These are phyloP conservation scores for Apiotrichum sp. DNA, from an alignment of 1,284 basidiomycete genomes.

Conservation along the genomic window DNA sequence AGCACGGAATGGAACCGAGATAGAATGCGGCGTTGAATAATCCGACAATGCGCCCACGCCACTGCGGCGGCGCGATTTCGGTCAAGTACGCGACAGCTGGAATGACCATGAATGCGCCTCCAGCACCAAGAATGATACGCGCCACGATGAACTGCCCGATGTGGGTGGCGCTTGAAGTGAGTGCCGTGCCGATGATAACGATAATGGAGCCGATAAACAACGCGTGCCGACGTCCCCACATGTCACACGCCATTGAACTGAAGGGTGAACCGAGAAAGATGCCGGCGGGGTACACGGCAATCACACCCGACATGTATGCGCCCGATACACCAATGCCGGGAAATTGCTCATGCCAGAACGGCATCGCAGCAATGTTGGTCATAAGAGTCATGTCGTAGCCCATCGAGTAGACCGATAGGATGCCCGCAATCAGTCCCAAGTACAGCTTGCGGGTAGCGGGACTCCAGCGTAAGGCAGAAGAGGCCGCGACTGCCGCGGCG, in stretches of 20 bases:
- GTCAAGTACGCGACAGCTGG: constrained; percentile 52
- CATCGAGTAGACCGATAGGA: not conserved
- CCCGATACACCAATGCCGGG: not conserved
- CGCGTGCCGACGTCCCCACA: constrained; percentile 53
- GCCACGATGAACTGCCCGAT: constrained; percentile 46
- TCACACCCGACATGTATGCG: not conserved
- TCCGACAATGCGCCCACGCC: constrained; percentile 57
- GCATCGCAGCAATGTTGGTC: not conserved
- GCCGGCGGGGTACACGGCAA: not conserved
- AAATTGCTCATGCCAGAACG: not conserved
- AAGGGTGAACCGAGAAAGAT: not conserved
- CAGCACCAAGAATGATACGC: constrained; percentile 54
- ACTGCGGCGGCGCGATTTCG: constrained; percentile 59
- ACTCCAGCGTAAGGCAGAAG: too few relatives aligned
- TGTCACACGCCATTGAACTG: constrained; percentile 34
- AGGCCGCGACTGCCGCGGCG: too few relatives aligned
- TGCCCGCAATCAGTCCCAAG: too few relatives aligned
- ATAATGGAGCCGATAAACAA: constrained; percentile 51
- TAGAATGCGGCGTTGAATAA: constrained; percentile 30
- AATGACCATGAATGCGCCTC: constrained; percentile 45
- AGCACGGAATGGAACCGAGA: constrained; percentile 23
- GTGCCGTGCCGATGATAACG: constrained; percentile 47
- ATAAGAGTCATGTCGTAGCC: constrained; percentile 6
- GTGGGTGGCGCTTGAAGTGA: constrained; percentile 26
- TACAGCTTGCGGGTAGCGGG: too few relatives aligned